phyloP scores from a whole-genome alignment of 2,329 filamentous ascomycete genomes.

The Fonsecaea monophora region DNA sequence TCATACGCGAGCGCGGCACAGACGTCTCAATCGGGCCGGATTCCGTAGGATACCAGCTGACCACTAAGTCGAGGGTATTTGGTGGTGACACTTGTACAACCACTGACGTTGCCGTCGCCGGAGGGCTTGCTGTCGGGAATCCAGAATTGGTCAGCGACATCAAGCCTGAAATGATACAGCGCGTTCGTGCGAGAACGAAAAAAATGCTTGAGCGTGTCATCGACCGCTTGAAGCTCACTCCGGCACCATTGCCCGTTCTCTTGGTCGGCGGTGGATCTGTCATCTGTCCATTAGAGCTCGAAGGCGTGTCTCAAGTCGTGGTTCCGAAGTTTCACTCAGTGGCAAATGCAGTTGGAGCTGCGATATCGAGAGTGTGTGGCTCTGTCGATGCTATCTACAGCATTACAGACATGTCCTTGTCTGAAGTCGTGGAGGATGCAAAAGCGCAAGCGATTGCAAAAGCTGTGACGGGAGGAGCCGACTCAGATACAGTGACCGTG shows the following conservation, averaged over 20 bases:
- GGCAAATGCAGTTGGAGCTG: conserved; percentile 67
- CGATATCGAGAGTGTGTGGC: conserved; percentile 63
- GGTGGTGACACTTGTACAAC: conserved; percentile 61
- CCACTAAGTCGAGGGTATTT: conserved; percentile 58
- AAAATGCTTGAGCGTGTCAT: conserved; percentile 59
- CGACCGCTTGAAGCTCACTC: conserved; percentile 64
- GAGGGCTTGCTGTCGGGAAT: conserved; percentile 41
- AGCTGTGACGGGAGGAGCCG: conserved; percentile 29
- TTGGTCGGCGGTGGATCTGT: conserved; percentile 66
- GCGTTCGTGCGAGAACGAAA: conserved; percentile 49
- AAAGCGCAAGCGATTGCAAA: conserved; percentile 37
- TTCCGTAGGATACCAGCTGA: conserved; percentile 62
- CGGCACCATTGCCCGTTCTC: conserved; percentile 57
- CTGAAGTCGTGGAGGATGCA: conserved; percentile 39
- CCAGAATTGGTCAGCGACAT: conserved; percentile 34
- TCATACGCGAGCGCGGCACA: conserved; percentile 45
- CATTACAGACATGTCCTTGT: conserved; percentile 39
- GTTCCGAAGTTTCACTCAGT: conserved; percentile 58
- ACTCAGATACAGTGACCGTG: conserved; percentile 39
- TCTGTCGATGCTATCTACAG: conserved; percentile 59
- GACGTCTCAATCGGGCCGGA: conserved; percentile 60
- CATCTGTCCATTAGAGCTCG: conserved; percentile 56
- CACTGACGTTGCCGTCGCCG: conserved; percentile 55
- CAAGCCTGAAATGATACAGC: conserved; percentile 45
- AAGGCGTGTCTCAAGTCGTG: conserved; percentile 59